A percentile compares a stretch with the other conserved stretches of the same genome.
Conservation (phyloP, 1,284 basidiomycete genomes). For the Moesziomyces antarcticus region DNA sequence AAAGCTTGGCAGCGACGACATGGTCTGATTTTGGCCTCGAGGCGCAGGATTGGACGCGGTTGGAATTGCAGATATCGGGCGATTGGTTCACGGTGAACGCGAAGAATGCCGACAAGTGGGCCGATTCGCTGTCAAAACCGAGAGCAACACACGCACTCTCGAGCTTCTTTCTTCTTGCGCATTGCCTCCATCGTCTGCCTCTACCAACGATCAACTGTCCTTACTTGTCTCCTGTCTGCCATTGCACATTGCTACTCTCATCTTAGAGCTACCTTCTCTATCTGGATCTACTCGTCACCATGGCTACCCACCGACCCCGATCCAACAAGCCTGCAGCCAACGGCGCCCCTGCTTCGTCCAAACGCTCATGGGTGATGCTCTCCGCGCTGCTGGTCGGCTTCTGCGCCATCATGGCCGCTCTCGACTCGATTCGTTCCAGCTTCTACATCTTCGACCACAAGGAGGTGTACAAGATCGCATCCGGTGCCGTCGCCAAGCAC, state of each 20-base stretch:
- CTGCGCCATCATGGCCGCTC: constrained; percentile 26
- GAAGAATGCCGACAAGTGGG: neutral
- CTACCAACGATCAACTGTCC: neutral
- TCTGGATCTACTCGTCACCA: constrained; percentile 5
- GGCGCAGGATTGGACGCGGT: neutral
- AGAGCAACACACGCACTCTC: neutral
- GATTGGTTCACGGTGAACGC: neutral
- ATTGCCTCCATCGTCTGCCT: too few species aligned
- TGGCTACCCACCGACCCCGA: constrained; percentile 39
- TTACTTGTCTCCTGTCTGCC: constrained; percentile 20
- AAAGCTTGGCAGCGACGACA: constrained; percentile 3
- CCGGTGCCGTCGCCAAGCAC: constrained; percentile 47
- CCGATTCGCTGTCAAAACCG: constrained; percentile 1
- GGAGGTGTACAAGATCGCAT: constrained; percentile 52
- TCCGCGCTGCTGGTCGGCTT: constrained; percentile 34
- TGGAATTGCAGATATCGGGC: constrained; percentile 4
- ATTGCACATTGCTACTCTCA: neutral
- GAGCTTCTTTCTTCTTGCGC: too few species aligned
- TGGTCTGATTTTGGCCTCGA: constrained; percentile 21
- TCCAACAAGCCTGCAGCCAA: constrained; percentile 11
- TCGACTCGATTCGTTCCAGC: constrained; percentile 39
- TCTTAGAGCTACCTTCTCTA: neutral
- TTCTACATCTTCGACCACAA: constrained; percentile 65
- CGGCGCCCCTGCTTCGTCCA: constrained; percentile 6
- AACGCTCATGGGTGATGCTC: constrained; percentile 26